Evolutionary conservation across 441 rosid genomes (phyloP).

Genomic region (Pelargonium myrrhifolium): DNA sequence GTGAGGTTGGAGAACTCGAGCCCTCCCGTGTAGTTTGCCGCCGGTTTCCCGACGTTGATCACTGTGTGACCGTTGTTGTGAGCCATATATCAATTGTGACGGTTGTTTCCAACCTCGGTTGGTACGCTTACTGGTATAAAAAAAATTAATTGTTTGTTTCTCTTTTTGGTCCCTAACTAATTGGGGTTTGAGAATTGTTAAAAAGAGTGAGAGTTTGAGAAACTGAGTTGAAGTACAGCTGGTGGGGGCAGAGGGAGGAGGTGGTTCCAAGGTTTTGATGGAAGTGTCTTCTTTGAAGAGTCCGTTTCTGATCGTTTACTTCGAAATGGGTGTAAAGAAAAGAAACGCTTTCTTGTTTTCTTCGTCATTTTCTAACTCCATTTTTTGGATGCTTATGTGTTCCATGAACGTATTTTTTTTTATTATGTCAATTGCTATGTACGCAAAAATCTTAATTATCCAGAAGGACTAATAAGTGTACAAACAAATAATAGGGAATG

Average conservation of each 20-base stretch:
- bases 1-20: slow-evolving; percentile 50
- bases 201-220: slow-evolving; percentile 4
- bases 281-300: slow-evolving; percentile 30
- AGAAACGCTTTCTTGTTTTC: slow-evolving; percentile 28
- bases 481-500: too few relatives aligned
- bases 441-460: too few relatives aligned
- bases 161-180: slow-evolving; percentile 9
- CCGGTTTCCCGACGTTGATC: slow-evolving; percentile 35
- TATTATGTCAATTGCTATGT: too few relatives aligned
- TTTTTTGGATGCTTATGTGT: too few relatives aligned
- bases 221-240: too few relatives aligned
- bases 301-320: slow-evolving; percentile 28
- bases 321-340: too few relatives aligned
- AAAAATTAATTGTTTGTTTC: slow-evolving; percentile 3
- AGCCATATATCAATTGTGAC: too few relatives aligned
- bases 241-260: slow-evolving; percentile 26
- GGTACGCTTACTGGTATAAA: too few relatives aligned
- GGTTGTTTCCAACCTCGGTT: too few relatives aligned
- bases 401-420: too few relatives aligned
- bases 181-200: slow-evolving; percentile 11
- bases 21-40: slow-evolving; percentile 37
- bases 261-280: slow-evolving; percentile 25
- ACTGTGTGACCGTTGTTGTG: slow-evolving; percentile 22
- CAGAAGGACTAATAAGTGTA: too few relatives aligned
- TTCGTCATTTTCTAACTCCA: slow-evolving; percentile 20